Conservation (phyloP, 164 flowering plant genomes). For the Vitis rotundifolia region DNA sequence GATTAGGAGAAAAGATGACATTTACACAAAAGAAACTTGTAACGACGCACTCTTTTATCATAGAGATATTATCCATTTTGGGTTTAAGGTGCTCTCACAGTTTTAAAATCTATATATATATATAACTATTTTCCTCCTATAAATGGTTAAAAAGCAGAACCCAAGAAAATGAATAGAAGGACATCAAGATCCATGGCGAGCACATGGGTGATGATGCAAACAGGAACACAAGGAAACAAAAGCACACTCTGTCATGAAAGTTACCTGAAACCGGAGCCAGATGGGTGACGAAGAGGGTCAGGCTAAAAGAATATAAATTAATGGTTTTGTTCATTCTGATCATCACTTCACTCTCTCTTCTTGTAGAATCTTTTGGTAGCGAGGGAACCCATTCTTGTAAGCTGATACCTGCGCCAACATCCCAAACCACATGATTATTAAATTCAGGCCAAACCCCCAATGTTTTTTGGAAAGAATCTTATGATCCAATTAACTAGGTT, state of each 20-base stretch:
- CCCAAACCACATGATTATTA: too few species aligned
- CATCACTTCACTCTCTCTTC: conserved; percentile 49
- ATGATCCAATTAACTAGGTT: too few species aligned
- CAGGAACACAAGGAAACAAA: not conserved
- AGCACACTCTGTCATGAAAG: not conserved
- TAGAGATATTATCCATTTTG: too few species aligned
- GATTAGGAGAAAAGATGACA: not conserved
- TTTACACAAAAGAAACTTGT: not conserved
- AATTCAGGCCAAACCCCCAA: too few species aligned
- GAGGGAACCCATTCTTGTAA: conserved; percentile 59
- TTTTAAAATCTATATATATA: too few species aligned
- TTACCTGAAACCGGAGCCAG: conserved; percentile 6
- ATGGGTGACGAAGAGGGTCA: too few species aligned
- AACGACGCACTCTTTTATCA: too few species aligned
- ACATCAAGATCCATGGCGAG: not conserved
- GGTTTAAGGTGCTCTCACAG: too few species aligned
- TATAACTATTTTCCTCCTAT: too few species aligned
- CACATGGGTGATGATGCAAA: not conserved
- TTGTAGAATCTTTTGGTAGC: conserved; percentile 51
- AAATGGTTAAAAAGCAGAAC: too few species aligned
- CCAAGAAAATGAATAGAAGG: too few species aligned
- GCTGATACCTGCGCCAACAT: conserved; percentile 53
- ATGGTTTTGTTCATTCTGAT: not conserved
- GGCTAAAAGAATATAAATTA: not conserved
- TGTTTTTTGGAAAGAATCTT: too few species aligned